Percentiles rank a stretch among this genome's conserved stretches.
These are phyloP conservation scores for Venturia asperata DNA, from an alignment of 2,329 filamentous ascomycete species.

Conservation along the genomic window DNA sequence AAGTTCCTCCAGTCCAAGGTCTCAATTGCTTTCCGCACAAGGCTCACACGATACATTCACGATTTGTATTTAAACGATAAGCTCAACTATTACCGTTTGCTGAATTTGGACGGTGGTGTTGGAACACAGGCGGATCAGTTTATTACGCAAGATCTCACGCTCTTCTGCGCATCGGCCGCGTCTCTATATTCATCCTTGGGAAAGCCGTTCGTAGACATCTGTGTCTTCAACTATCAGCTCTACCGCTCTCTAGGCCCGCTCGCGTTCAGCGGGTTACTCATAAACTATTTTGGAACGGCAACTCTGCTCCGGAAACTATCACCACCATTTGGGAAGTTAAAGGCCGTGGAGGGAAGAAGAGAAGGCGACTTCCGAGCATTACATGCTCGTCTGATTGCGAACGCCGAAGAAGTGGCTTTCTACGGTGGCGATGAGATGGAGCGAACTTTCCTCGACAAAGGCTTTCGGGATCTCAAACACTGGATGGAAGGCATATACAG, in stretches of 20 bases:
- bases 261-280: slow-evolving; percentile 75
- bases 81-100: slow-evolving; percentile 91
- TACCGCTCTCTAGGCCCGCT: slow-evolving; percentile 85
- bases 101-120: slow-evolving; percentile 86
- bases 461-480: slow-evolving; percentile 84
- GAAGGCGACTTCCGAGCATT: slow-evolving; percentile 92
- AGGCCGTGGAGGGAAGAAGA: slow-evolving; percentile 88
- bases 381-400: slow-evolving; percentile 87
- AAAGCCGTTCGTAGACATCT: slow-evolving; percentile 95
- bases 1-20: slow-evolving; percentile 97
- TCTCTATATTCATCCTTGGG: slow-evolving; percentile 91
- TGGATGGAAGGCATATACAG: slow-evolving; percentile 99
- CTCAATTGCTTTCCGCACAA: slow-evolving; percentile 93
- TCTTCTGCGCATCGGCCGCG: slow-evolving; percentile 89
- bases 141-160: slow-evolving; percentile 91
- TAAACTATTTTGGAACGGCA: slow-evolving; percentile 91
- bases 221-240: slow-evolving; percentile 96
- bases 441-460: slow-evolving; percentile 81
- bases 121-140: slow-evolving; percentile 92
- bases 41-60: slow-evolving; percentile 92
- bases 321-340: slow-evolving; percentile 92
- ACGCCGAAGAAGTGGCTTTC: slow-evolving; percentile 95
- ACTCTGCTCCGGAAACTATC: slow-evolving; percentile 82
- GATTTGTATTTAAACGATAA: slow-evolving; percentile 57
- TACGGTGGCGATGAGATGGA: slow-evolving; percentile 95